These are phyloP conservation scores for Musa balbisiana DNA, from an alignment of 202 grass and related monocot genomes.

Conservation along the genomic window DNA sequence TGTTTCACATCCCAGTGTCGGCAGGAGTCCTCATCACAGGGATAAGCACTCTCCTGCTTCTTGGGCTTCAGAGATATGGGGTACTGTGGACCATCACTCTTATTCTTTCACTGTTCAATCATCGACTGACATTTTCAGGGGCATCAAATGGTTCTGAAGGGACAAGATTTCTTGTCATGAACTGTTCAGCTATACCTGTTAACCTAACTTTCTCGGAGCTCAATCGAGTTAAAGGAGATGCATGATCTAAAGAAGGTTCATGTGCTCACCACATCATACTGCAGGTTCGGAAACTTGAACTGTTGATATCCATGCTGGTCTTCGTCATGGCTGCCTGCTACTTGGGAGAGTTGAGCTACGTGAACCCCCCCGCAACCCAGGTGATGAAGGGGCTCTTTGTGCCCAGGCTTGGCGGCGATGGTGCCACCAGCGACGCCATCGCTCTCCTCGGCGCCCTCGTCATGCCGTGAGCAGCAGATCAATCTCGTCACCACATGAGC, in stretches of 20 bases:
- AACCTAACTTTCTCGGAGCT: too few species aligned
- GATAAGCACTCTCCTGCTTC: constrained; percentile 55
- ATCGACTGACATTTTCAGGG: neutral
- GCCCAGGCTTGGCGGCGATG: constrained; percentile 44
- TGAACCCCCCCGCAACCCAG: constrained; percentile 60
- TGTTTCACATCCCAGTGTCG: constrained; percentile 75
- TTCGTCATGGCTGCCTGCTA: constrained; percentile 78
- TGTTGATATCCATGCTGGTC: constrained; percentile 54
- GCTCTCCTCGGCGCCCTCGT: constrained; percentile 76
- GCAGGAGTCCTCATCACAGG: constrained; percentile 77
- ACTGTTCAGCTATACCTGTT: too few species aligned
- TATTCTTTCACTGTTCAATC: neutral
- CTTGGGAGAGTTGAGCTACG: constrained; percentile 61
- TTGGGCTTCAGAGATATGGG: constrained; percentile 75
- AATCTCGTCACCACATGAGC: too few species aligned
- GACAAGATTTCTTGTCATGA: too few species aligned
- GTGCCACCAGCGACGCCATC: constrained; percentile 70
- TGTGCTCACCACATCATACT: neutral
- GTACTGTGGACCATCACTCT: constrained; percentile 22
- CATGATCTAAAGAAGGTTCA: too few species aligned
- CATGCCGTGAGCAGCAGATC: constrained; percentile 60
- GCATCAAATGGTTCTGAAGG: too few species aligned
- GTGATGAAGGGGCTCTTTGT: constrained; percentile 70
- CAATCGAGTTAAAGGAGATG: too few species aligned
- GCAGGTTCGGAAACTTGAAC: constrained; percentile 71